Conservation (phyloP, 257 asterid species). For the Oldenlandia corymbosa region DNA sequence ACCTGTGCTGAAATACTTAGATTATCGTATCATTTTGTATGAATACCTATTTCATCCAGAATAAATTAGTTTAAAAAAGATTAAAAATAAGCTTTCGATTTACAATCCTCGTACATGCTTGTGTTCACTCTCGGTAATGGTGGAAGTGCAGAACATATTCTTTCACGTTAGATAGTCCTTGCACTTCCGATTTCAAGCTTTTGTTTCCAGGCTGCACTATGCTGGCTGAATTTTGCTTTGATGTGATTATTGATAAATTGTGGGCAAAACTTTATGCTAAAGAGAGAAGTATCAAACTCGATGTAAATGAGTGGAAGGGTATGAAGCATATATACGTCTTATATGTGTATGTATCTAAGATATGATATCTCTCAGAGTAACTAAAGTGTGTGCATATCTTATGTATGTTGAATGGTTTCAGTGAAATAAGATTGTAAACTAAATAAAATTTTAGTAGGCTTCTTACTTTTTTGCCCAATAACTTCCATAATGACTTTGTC, state of each 20-base stretch:
- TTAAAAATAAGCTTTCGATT: not conserved
- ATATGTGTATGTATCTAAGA: too few species aligned
- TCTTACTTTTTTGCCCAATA: not conserved
- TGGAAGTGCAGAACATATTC: not conserved
- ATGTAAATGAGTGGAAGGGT: not conserved
- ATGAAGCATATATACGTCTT: too few species aligned
- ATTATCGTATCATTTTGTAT: conserved; percentile 35
- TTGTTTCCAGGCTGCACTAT: not conserved
- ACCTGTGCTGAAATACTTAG: conserved; percentile 92
- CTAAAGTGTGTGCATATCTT: too few species aligned
- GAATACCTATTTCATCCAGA: not conserved
- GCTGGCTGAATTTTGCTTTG: not conserved
- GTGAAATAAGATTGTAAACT: not conserved
- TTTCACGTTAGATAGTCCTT: not conserved
- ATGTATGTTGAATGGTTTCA: not conserved
- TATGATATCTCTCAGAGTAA: too few species aligned
- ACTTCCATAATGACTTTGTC: not conserved
- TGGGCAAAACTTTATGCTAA: not conserved
- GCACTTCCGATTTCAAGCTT: not conserved
- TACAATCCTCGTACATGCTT: not conserved
- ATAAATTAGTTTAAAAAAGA: not conserved
- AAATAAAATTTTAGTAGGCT: not conserved
- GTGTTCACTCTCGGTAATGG: not conserved
- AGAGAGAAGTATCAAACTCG: not conserved
- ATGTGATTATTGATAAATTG: too few species aligned